Evolutionary conservation across 2,329 filamentous ascomycete species (phyloP), one percentile per base, ranked within the genome.

Genomic region (Claviceps pusilla): DNA sequence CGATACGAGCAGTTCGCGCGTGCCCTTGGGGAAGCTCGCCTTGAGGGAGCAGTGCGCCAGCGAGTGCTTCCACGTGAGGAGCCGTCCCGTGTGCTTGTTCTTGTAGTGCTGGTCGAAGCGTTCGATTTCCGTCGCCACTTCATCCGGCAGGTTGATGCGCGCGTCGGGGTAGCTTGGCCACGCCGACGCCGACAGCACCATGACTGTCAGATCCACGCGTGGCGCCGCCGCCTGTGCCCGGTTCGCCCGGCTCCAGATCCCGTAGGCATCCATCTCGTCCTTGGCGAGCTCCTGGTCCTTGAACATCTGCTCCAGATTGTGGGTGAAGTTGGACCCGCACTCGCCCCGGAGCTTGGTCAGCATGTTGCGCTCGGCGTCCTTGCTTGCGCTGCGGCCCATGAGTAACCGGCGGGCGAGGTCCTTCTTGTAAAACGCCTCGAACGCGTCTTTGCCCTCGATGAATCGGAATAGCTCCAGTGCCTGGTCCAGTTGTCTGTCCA

Each of bases 341-440:
- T 98, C 93, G 60, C 83, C 86, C 70, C 93, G 91, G 33, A 98
- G 76, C 60, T 94, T 88, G 31, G 87, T 78, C 50, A 98, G 78
- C 93, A 98, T 98, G 69, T 86, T 95, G 58, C 90, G 82, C 71
- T 98, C 94, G 0, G 93, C 91, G 68, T 98, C 93, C 54, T 91
- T 87, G 64, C 89, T 96, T 28, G 91, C 90, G 65, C 89, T 96
- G 59, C 90, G 82, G 43, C 85, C 86, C 88, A 97, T 90, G 54
- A 99, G 76, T 46, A 99, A 72, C 49, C 93, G 80, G 16, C 90
- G 80, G 1, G 94, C 91, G 51, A 99, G 77, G 64, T 97, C 93
- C 64, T 93, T 95, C 74, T 98, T 98, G 78, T 99, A 99, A 66
- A 98, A 98, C 1, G 93, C 91, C 67, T 98, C 93, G 59, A 99